Base-by-base conservation (phyloP, 495 filamentous ascomycete species). In the Xylaria venustula region DNA sequence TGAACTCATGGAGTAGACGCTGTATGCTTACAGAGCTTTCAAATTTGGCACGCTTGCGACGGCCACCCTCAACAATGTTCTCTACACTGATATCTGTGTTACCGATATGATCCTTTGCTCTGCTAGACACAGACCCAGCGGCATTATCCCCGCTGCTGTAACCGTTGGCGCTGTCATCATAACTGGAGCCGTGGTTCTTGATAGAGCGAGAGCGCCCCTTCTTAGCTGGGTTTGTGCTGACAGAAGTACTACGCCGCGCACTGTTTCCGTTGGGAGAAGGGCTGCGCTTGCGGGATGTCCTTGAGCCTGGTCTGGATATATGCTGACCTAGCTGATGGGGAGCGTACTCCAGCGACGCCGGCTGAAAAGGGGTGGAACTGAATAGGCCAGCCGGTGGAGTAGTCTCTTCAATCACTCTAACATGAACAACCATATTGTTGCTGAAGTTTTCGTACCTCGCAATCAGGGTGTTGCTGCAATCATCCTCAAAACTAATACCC, bases 81-180 rank as follows among this genome's bases (percentile, higher is more conserved):
- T 96, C 91, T 64, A 97, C 83, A 73, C 93, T 97, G 68, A 98
- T 98, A 58, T 98, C 94, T 3, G 94, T 92, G 70, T 90, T 95
- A n/a, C 88, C 90, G 58, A 95, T 80, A 51, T 89, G 87, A 68
- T 97, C 92, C 68, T 87, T 90, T 63, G 85, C 80, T 65, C 86
- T 88, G 61, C 88, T 87, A 55, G 90, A 89, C 14, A 86, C 82
- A 51, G 90, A 91, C 49, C 83, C 88, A 42, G 87, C 84, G 30
- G 86, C 89, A 62, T 84, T 87, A 61, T 95, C 92, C 59, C 88
- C 91, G 72, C 90, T 91, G 76, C 88, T 94, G 67, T 91, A 90
- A 51, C 83, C 87, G 65, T 87, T 84, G 53, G 80, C 66, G 46
- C 77, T 84, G 41, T 93, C 91, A 45, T 88, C 86, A 20, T 78